Evolutionary conservation across 2,329 filamentous ascomycete genomes (phyloP).

Genomic region (Sordariomycetes sp.): DNA sequence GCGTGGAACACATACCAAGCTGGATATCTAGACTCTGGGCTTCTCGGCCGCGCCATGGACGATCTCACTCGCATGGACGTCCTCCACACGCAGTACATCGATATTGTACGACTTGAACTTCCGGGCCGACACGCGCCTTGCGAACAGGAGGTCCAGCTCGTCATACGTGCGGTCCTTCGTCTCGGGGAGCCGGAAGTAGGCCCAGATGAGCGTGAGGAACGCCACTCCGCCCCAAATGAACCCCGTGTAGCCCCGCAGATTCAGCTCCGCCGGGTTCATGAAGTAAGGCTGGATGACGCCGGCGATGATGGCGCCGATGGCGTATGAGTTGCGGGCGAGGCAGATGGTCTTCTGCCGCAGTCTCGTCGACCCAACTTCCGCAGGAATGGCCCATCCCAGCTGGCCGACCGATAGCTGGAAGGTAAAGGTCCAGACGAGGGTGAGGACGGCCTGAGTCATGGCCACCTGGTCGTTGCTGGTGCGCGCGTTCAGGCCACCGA

Average conservation of each 20-base stretch:
- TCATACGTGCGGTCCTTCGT: conserved; percentile 36
- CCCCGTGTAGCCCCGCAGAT: conserved; percentile 27
- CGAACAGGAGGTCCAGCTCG: conserved; percentile 30
- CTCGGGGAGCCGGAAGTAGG: conserved; percentile 41
- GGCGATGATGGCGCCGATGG: conserved; percentile 9
- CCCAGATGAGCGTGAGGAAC: conserved; percentile 33
- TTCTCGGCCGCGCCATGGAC: not conserved
- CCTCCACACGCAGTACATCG: conserved; percentile 1
- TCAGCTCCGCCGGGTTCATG: conserved; percentile 24
- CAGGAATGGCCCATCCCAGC: conserved; percentile 9
- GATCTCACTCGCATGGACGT: not conserved
- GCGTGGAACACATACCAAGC: too few relatives aligned
- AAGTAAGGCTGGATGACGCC: conserved; percentile 18
- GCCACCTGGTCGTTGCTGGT: conserved; percentile 45
- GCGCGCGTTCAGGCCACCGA: conserved; percentile 74
- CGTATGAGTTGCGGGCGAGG: conserved; percentile 15
- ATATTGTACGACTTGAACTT: conserved; percentile 18
- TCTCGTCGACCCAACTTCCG: conserved; percentile 19
- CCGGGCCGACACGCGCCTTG: conserved; percentile 24
- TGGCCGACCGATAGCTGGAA: conserved; percentile 81
- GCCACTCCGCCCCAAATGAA: conserved; percentile 32
- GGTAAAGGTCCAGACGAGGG: conserved; percentile 71
- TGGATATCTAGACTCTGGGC: too few relatives aligned
- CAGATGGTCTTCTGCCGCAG: conserved; percentile 21
- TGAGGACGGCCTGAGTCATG: conserved; percentile 69